Evolutionary conservation across 495 filamentous ascomycete species (phyloP).

Genomic region (Annulohypoxylon nitens): DNA sequence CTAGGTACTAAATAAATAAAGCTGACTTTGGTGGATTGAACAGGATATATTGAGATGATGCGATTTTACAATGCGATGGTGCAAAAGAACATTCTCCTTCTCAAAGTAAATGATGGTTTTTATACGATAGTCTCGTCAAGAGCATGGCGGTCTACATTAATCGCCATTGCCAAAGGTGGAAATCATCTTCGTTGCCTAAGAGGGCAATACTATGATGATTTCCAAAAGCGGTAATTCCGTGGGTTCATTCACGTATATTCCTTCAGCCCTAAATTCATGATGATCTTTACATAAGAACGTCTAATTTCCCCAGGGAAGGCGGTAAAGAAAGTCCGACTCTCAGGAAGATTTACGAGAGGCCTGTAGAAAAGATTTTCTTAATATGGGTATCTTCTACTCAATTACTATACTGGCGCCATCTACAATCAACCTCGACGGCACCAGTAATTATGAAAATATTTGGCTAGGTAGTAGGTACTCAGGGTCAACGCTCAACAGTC

Average conservation of each 20-base stretch:
- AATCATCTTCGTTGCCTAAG: not conserved
- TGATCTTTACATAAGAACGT: not conserved
- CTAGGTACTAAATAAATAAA: not conserved
- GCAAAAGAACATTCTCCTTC: not conserved
- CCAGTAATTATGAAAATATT: too few species aligned
- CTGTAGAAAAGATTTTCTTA: not conserved
- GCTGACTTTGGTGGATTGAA: not conserved
- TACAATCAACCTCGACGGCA: too few species aligned
- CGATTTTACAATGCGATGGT: not conserved
- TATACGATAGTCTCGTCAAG: not conserved
- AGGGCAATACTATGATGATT: not conserved
- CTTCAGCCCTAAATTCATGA: not conserved
- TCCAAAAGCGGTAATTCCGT: not conserved
- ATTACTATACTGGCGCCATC: too few species aligned
- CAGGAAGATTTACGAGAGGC: not conserved
- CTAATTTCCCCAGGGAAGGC: not conserved
- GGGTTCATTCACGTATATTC: not conserved
- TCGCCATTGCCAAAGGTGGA: not conserved
- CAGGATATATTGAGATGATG: not conserved
- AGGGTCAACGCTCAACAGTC: too few species aligned
- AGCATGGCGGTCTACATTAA: not conserved
- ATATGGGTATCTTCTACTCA: not conserved
- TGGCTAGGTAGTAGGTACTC: too few species aligned
- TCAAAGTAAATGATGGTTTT: not conserved
- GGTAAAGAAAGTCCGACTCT: not conserved